Percentiles rank a stretch among this genome's conserved stretches.
Conservation (phyloP, 129 eudicot species). For the Artemisia annua region DNA sequence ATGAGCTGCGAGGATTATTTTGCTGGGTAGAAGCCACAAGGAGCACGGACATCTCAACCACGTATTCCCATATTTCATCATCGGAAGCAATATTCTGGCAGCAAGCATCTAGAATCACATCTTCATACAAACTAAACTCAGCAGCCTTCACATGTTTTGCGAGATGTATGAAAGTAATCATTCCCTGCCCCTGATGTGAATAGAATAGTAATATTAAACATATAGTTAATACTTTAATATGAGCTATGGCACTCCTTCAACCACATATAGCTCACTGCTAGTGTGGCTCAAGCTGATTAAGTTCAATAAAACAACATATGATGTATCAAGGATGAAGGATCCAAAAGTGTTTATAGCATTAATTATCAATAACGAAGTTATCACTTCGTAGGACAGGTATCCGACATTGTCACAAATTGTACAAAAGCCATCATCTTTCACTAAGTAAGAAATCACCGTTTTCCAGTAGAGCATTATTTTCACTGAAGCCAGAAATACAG, state of each 20-base stretch:
- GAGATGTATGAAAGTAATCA: constrained; percentile 75
- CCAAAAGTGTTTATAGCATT: too few species aligned
- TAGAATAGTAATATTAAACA: constrained; percentile 3
- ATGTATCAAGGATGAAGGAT: not conserved
- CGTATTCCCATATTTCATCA: constrained; percentile 85
- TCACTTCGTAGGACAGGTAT: too few species aligned
- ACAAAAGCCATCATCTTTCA: too few species aligned
- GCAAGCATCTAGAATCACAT: constrained; percentile 89
- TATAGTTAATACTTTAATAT: not conserved
- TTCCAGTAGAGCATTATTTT: too few species aligned
- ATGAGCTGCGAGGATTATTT: constrained; percentile 84
- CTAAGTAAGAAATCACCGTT: too few species aligned
- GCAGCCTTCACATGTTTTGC: constrained; percentile 59
- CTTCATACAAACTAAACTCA: constrained; percentile 70
- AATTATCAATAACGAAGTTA: too few species aligned
- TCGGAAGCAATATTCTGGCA: constrained; percentile 76
- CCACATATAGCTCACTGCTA: too few species aligned
- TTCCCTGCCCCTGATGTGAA: constrained; percentile 70
- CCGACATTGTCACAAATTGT: too few species aligned
- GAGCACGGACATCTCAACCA: constrained; percentile 93
- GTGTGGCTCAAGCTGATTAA: not conserved
- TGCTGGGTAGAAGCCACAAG: constrained; percentile 59
- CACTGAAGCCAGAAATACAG: too few species aligned
- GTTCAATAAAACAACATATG: not conserved
- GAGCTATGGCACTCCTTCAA: not conserved